A percentile compares a stretch with the other conserved stretches of the same genome.
phyloP scores from a whole-genome alignment of 1,284 basidiomycete genomes.

The Phellopilus nigrolimitatus region DNA sequence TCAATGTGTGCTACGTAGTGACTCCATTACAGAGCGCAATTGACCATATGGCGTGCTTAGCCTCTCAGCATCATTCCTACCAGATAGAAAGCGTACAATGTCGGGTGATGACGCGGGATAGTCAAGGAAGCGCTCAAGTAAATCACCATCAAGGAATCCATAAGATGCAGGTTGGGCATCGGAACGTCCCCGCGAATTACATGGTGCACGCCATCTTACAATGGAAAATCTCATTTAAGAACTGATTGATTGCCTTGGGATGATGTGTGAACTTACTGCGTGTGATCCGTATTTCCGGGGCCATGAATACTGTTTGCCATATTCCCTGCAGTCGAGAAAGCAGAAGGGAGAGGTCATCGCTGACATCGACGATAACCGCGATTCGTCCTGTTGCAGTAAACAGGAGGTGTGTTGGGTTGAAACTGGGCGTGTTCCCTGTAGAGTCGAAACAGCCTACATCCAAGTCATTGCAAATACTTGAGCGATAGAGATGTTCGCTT shows the following conservation, averaged over 20 bases:
- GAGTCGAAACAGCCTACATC: conserved; percentile 5
- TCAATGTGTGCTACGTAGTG: conserved; percentile 60
- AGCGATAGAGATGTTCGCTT: conserved; percentile 17
- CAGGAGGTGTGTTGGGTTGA: conserved; percentile 65
- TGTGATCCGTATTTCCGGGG: conserved; percentile 60
- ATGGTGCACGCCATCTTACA: conserved; percentile 64
- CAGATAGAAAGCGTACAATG: conserved; percentile 43
- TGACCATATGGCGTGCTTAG: conserved; percentile 41
- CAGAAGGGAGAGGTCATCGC: conserved; percentile 49
- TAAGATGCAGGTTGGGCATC: conserved; percentile 50
- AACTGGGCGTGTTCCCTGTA: not conserved
- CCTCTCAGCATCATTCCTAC: conserved; percentile 50
- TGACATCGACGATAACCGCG: conserved; percentile 66
- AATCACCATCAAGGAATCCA: conserved; percentile 90
- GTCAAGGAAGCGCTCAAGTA: conserved; percentile 66
- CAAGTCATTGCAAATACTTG: not conserved
- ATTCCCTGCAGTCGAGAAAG: conserved; percentile 79
- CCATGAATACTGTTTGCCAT: conserved; percentile 53
- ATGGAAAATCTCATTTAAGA: conserved; percentile 8
- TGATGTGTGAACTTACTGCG: conserved; percentile 43
- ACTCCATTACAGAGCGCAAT: conserved; percentile 50
- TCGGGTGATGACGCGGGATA: conserved; percentile 32
- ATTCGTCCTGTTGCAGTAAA: conserved; percentile 80
- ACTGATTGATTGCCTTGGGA: conserved; percentile 6
- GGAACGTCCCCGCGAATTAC: conserved; percentile 47